Base-by-base conservation (phyloP, 2,329 filamentous ascomycete species). In the Xylaria sp. region DNA sequence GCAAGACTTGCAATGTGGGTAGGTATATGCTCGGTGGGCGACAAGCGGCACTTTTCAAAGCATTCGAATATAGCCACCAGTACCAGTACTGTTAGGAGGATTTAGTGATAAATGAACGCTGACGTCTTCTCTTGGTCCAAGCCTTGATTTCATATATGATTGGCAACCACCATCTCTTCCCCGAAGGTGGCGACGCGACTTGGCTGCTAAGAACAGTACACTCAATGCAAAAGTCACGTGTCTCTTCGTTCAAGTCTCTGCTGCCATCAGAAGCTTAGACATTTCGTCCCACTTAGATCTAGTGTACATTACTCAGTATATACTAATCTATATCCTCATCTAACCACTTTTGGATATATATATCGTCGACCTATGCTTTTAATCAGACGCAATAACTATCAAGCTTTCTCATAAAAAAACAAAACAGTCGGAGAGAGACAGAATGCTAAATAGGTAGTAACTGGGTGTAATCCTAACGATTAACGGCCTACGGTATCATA, bases 161-260 rank as follows among this genome's bases (percentile, higher is more conserved):
- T 36, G 49, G 38, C 42, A 56, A 23, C 49, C 51, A 31, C n/a
- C 11, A 40, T 46, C 9, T 6, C 48, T 4, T 40, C 42, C 44
- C 33, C 26, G 20, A 28, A 23, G 42, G 38, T 38, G 46, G 20
- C 11, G 60, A 31, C 51, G 40, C 5, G 48, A 67, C 44, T 33
- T 33, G 33, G 33, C 33, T 33, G 7, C 7, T 33, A 33, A 33
- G 51, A 53, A 44, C n/a, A 11, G 58, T 65, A 59, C 33, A 33
- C 53, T 36, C 20, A 33, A 56, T 42, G 38, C 33, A 65, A 33
- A n/a, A 62, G 53, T 70, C 68, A 70, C 68, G 68, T 70, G 68
- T 17, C n/a, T 42, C 51, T 9, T 58, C 20, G 15, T n/a, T 6
- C 7, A 31, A 53, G 26, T 49, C 46, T 17, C 40, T 46, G n/a